Evolutionary conservation across 1,284 basidiomycete genomes (phyloP), one percentile per base, ranked within the genome.

Genomic region (Tylopilus orsonianus): DNA sequence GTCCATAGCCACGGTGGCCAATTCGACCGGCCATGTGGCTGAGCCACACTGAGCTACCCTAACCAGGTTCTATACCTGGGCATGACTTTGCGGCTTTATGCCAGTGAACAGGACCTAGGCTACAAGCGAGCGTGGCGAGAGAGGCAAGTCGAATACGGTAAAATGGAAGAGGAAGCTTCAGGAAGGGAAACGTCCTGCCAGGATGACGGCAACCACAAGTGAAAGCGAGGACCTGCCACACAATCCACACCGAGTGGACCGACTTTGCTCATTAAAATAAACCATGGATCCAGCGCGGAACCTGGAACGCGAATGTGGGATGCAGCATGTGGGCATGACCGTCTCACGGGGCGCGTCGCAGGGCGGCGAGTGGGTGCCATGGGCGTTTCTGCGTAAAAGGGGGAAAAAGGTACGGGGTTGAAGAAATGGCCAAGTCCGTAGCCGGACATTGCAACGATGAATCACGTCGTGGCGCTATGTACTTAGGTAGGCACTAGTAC

Each of bases 191-290:
- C 8, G 8, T 29, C 20, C 26, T 42, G 32, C 34, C 24, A 47
- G 38, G 41, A 40, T 60, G 50, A 62, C 62, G 60, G 61, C 60
- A 64, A 33, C 42, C 38, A 36, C 56, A 34, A 48, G 32, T 26
- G 20, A 40, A 44, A 34, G 26, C 38, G 34, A 37, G 30, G n/a
- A 14, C n/a, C 30, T 50, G 53, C 58, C 53, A 56, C 53, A 62
- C 35, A 10, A 48, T 13, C 32, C 35, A 41, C 48, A 30, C 43
- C 38, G 18, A 48, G 40, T 47, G 14, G 43, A 41, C 40, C 29
- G 26, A 9, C 23, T 27, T 44, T 30, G 26, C 44, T 26, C 2
- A 20, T 33, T 42, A 36, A 46, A 49, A 61, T 38, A 50, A 38
- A 24, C 20, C 46, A 40, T 34, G 27, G n/a, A 35, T 34, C 35